These are phyloP conservation scores for Cinnamomum micranthum DNA, from an alignment of 164 flowering plant genomes.

Conservation along the genomic window DNA sequence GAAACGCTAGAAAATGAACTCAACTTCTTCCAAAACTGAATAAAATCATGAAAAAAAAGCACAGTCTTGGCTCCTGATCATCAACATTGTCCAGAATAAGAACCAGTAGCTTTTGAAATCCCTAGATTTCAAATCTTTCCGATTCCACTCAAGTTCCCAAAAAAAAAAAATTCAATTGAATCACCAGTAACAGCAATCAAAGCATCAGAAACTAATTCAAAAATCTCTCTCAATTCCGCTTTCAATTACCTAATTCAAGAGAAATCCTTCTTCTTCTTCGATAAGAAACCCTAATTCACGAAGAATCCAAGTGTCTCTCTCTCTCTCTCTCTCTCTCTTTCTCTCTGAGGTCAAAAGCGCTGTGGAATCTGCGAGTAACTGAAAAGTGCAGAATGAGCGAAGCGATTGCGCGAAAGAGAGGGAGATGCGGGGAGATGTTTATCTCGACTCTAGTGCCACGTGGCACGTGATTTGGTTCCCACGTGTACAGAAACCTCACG, in stretches of 20 bases:
- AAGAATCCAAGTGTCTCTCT: background rate
- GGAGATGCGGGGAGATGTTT: background rate
- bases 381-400: background rate
- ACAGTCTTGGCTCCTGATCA: too few species aligned
- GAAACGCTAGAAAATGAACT: too few species aligned
- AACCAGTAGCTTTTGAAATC: too few species aligned
- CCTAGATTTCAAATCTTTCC: too few species aligned
- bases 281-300: background rate
- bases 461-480: background rate
- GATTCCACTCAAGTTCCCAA: too few species aligned
- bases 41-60: too few species aligned
- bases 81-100: too few species aligned
- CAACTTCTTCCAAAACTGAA: too few species aligned
- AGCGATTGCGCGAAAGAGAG: background rate
- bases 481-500: background rate
- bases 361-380: background rate
- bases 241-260: too few species aligned
- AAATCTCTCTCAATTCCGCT: background rate
- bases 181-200: background rate
- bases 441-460: background rate
- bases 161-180: background rate
- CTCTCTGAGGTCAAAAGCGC: background rate
- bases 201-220: background rate
- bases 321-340: background rate
- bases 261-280: too few species aligned